phyloP scores from a whole-genome alignment of 2,329 filamentous ascomycete species.

The Cercospora brassicicola region DNA sequence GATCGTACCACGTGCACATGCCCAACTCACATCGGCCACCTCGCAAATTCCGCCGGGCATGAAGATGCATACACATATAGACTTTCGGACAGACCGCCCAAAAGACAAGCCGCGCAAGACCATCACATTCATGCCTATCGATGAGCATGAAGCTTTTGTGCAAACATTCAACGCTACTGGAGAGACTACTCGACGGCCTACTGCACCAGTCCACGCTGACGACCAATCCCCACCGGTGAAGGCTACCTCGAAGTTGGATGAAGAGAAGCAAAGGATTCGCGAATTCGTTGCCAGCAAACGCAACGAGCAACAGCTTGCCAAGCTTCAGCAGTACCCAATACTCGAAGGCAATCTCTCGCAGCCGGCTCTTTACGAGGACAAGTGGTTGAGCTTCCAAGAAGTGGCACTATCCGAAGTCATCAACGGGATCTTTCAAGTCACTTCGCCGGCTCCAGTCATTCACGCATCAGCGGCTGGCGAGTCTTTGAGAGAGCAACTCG shows the following conservation, averaged over 20 bases:
- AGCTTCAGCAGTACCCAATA: slow-evolving; percentile 49
- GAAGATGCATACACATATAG: not conserved
- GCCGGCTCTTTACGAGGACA: slow-evolving; percentile 62
- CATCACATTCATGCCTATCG: not conserved
- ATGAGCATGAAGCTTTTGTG: not conserved
- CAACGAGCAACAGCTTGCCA: slow-evolving; percentile 19
- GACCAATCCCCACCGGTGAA: not conserved
- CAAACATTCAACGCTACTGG: not conserved
- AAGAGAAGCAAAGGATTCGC: slow-evolving; percentile 18
- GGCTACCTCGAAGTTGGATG: not conserved
- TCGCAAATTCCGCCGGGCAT: not conserved
- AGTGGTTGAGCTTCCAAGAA: slow-evolving; percentile 64
- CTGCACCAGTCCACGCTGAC: not conserved
- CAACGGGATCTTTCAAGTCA: slow-evolving; percentile 56
- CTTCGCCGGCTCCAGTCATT: slow-evolving; percentile 28
- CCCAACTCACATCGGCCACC: not conserved
- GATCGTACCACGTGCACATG: slow-evolving; percentile 16
- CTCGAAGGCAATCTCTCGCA: slow-evolving; percentile 56
- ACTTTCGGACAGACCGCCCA: not conserved
- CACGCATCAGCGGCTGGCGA: slow-evolving; percentile 17
- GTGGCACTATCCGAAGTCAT: slow-evolving; percentile 60
- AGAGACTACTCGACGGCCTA: not conserved
- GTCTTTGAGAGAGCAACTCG: slow-evolving; percentile 49
- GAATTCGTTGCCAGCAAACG: slow-evolving; percentile 23
- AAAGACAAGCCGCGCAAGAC: slow-evolving; percentile 1